Base-by-base conservation (phyloP, 306 rosid genomes). In the Pachyrhizus erosus region DNA sequence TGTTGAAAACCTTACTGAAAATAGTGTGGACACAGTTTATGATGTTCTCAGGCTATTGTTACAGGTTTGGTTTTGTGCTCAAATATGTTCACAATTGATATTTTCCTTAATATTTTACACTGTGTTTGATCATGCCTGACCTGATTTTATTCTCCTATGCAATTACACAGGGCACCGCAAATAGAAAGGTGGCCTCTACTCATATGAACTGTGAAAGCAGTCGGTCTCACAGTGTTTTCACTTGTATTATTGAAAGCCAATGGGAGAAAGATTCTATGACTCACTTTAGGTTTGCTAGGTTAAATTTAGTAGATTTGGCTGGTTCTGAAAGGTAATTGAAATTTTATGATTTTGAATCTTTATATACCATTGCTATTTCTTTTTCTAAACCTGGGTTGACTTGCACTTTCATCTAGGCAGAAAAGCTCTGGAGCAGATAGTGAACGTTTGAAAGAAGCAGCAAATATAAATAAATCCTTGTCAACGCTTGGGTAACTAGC, bases 391-490 rank as follows among this genome's bases (percentile, higher is more conserved):
- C 73, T 65, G 40, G 20, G 29, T 64, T 84, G 74, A 81, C 87
- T 58, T 74, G 81, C 82, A 26, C 82, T 60, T 64, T 84, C 20
- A 68, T 87, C 70, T 75, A 93, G 98, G 97, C 99, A 93, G 87
- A 96, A 96, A 91, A 91, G 94, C 89, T 96, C 98, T 34, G 98
- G 97, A 42, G 97, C 98, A 75, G 99, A 93, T 75, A 97, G 96
- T 51, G 97, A 92, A 77, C 96, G 97, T 83, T 83, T 96, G 86
- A 93, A 91, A 89, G 99, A 96, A 86, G 98, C 98, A 80, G 97
- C 93, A 75, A 96, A 93, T 81, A 96, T 96, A 87, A 96, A 96
- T 83, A 96, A 93, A 86, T 96, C 99, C 42, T 84, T 96, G 84
- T 96, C 96, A 83, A 93, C 97, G 57, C 96, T 96, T 69, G 98